Base-by-base conservation (phyloP, 768 basidiomycete genomes). In the Lactarius akahatsu region DNA sequence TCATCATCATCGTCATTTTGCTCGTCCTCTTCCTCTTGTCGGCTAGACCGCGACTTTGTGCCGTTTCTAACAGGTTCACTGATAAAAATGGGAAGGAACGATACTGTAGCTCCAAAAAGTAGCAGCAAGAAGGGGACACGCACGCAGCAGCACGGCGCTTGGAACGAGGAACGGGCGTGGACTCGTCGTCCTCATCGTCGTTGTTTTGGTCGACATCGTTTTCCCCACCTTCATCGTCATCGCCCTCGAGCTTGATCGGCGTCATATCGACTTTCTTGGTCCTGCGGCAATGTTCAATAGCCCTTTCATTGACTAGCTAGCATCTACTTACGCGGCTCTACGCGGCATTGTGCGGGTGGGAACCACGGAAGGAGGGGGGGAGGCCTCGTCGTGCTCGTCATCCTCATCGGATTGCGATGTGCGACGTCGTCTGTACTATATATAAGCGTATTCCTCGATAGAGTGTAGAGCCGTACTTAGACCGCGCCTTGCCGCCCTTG, bases 301-400 rank as follows among this genome's bases (percentile, higher is more conserved):
- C 72, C 79, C 79, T 20, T 80, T 77, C 76, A 71, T 70, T 81
- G 77, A 26, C 47, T 20, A 63, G 32, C 26, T 15, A 57, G 15
- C 55, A 20, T 18, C n/a, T 32, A 76, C 86, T 69, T 77, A 88
- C 87, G 81, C 86, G 47, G 83, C 80, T 70, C 88, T 78, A 72
- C 80, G 83, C 3, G 88, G 88, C 71, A 88, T 72, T 9, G 74
- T 76, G 61, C 86, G 78, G 23, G 80, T 83, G n/a, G 85, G 83
- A 13, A 77, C 75, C 41, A 77, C 73, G 0, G 73, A 69, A 45
- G 78, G 72, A 55, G 79, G 70, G 38, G 78, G 79, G 10, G 78
- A 78, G 2, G 77, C 77, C 11, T 72, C 70, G n/a, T 71, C 64
- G 32, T 71, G 68, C 26, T 72, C 62, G 16, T 74, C 68, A 13